A percentile compares a stretch with the other conserved stretches of the same genome.
Evolutionary conservation across 2,329 filamentous ascomycete genomes (phyloP).

Genomic region (Diaporthe destruens): DNA sequence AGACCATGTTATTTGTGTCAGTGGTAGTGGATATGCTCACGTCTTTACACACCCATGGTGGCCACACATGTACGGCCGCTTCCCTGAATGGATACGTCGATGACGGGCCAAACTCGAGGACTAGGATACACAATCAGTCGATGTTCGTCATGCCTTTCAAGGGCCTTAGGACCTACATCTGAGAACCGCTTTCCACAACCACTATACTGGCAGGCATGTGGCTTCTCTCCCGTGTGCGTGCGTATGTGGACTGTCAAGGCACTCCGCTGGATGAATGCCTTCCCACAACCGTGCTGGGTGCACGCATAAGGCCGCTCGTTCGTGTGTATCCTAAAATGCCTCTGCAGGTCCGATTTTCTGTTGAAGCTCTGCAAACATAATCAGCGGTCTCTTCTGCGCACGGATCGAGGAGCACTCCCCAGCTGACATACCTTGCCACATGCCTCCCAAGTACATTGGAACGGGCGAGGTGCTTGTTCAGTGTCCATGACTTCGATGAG

Average conservation of each 20-base stretch:
- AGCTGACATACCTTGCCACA: slow-evolving; percentile 69
- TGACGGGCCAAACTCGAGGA: slow-evolving; percentile 76
- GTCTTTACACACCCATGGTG: slow-evolving; percentile 74
- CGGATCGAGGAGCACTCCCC: slow-evolving; percentile 11
- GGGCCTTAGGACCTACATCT: slow-evolving; percentile 64
- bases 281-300: slow-evolving; percentile 70
- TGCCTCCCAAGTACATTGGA: slow-evolving; percentile 72
- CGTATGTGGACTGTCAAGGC: slow-evolving; percentile 78
- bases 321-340: slow-evolving; percentile 79
- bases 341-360: slow-evolving; percentile 77
- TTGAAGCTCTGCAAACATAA: slow-evolving; percentile 73
- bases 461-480: slow-evolving; percentile 72
- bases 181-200: slow-evolving; percentile 78
- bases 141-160: background rate
- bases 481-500: slow-evolving; percentile 75
- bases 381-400: background rate
- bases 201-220: slow-evolving; percentile 74
- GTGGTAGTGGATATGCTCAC: slow-evolving; percentile 51
- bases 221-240: slow-evolving; percentile 79
- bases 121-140: slow-evolving; percentile 51
- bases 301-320: slow-evolving; percentile 78
- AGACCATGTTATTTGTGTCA: slow-evolving; percentile 31
- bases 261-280: slow-evolving; percentile 79
- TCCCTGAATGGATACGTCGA: slow-evolving; percentile 75
- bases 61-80: slow-evolving; percentile 73